phyloP scores from a whole-genome alignment of 257 asterid genomes.

The Gentiana straminea region DNA sequence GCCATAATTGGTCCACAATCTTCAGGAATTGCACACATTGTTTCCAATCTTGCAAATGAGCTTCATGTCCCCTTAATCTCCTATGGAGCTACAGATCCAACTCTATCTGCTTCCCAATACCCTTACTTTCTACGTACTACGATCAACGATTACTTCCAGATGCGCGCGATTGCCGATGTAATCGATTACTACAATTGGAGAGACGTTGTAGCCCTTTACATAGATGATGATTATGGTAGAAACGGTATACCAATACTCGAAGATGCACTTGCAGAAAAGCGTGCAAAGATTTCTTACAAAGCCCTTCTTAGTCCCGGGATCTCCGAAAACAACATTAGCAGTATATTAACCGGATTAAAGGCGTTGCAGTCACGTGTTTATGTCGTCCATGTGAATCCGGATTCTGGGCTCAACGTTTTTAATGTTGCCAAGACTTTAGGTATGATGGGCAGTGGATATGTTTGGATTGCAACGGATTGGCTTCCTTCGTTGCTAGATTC shows the following conservation, averaged over 20 bases:
- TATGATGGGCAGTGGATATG: constrained; percentile 60
- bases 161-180: constrained; percentile 66
- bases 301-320: constrained; percentile 47
- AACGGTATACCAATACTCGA: constrained; percentile 54
- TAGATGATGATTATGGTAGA: constrained; percentile 68
- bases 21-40: constrained; percentile 55
- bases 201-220: constrained; percentile 54
- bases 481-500: constrained; percentile 53
- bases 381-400: constrained; percentile 65
- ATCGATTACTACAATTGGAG: constrained; percentile 46
- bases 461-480: constrained; percentile 84
- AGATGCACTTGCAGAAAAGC: constrained; percentile 52
- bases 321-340: constrained; percentile 27
- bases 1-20: constrained; percentile 85
- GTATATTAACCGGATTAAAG: constrained; percentile 36
- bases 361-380: constrained; percentile 53
- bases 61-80: constrained; percentile 67
- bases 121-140: constrained; percentile 65
- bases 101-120: constrained; percentile 62
- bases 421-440: constrained; percentile 43
- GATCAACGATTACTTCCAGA: constrained; percentile 51
- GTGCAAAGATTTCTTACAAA: constrained; percentile 53
- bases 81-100: constrained; percentile 69
- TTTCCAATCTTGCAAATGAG: constrained; percentile 46
- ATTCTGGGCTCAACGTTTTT: constrained; percentile 47